Conservation (phyloP, 108 stramenopile species). For the Seminavis robusta region DNA sequence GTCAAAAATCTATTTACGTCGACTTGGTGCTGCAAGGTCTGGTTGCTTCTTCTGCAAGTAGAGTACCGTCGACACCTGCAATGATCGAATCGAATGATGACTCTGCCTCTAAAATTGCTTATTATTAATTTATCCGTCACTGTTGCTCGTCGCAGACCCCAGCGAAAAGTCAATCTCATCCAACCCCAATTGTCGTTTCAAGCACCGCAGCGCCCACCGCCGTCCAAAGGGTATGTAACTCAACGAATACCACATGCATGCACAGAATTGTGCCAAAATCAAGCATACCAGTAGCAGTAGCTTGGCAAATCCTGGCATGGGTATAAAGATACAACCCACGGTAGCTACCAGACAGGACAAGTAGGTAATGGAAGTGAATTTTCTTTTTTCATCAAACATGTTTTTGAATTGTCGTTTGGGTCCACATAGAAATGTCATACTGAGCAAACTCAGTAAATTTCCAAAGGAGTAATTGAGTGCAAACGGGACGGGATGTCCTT, state of each 20-base stretch:
- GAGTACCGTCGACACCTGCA: no score
- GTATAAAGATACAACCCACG: constrained; percentile 69
- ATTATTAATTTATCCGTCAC: no score
- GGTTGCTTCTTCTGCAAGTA: no score
- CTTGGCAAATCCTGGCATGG: constrained; percentile 42
- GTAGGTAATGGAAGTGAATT: constrained; percentile 55
- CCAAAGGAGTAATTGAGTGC: constrained; percentile 71
- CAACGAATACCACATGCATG: constrained; percentile 76
- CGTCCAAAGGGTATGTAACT: constrained; percentile 84
- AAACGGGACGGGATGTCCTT: constrained; percentile 81
- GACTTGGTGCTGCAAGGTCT: no score
- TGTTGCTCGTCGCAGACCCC: no score
- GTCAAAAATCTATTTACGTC: no score
- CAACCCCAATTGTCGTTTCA: constrained; percentile 28
- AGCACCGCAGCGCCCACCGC: constrained; percentile 30
- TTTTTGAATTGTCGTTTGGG: constrained; percentile 61
- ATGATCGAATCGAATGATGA: no score
- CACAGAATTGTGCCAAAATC: constrained; percentile 61
- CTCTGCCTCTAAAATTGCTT: no score
- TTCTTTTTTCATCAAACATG: constrained; percentile 80
- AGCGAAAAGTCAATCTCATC: no score
- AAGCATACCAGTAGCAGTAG: constrained; percentile 51
- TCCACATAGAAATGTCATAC: constrained; percentile 53
- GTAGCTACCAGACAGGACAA: constrained; percentile 55
- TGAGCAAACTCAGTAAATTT: constrained; percentile 35